Conservation (phyloP, 371 early-diverging fungal species). For the Paraphysoderma sedebokerense region DNA sequence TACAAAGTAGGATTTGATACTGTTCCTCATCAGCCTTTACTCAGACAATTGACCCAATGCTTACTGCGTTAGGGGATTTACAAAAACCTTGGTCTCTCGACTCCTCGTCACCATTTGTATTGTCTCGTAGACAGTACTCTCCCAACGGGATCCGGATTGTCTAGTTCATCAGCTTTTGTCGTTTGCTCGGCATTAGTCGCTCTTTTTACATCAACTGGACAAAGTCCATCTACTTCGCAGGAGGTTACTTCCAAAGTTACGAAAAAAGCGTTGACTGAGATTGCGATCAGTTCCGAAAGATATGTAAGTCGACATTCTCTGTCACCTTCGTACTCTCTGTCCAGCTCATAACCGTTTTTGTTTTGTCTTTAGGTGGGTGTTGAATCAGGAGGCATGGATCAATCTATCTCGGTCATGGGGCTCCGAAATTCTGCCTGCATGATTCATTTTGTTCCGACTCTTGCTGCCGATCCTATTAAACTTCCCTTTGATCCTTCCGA, state of each 20-base stretch:
- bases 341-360: background rate
- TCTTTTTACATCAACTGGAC: no score
- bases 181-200: slow-evolving; percentile 59
- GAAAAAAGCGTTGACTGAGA: slow-evolving; percentile 47
- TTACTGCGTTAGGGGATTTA: background rate
- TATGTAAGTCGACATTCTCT: background rate
- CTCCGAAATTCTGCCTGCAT: slow-evolving; percentile 47
- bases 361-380: background rate
- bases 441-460: slow-evolving; percentile 68
- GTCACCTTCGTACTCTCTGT: background rate
- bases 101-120: slow-evolving; percentile 21
- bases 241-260: slow-evolving; percentile 20
- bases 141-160: slow-evolving; percentile 72
- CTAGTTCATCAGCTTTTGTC: slow-evolving; percentile 69
- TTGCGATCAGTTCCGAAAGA: slow-evolving; percentile 66
- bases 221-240: slow-evolving; percentile 24
- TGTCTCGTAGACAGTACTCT: slow-evolving; percentile 59
- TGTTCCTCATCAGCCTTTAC: no score
- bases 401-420: slow-evolving; percentile 70
- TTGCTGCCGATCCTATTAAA: slow-evolving; percentile 41
- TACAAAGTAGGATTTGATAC: slow-evolving; percentile 44
- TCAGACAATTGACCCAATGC: background rate
- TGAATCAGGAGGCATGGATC: slow-evolving; percentile 56
- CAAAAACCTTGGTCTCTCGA: background rate
- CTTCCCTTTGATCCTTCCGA: slow-evolving; percentile 21